These are phyloP conservation scores for Pseudisothecium myosuroides DNA, from an alignment of 225 moss, liverwort and hornwort species.

Conservation along the genomic window DNA sequence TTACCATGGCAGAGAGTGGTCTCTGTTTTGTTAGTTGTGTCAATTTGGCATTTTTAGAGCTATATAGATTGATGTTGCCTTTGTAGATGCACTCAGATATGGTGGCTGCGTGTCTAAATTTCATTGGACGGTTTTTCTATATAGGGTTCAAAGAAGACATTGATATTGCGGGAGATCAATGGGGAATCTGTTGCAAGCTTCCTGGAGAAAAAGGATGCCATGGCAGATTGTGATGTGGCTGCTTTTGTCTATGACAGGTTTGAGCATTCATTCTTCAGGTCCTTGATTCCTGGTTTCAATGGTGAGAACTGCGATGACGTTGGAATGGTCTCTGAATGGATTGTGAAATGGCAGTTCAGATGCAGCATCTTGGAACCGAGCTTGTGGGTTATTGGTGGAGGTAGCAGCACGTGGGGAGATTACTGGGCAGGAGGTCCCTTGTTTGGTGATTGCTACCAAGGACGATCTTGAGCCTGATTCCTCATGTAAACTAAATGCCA, in stretches of 20 bases:
- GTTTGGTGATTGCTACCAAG: constrained; percentile 73
- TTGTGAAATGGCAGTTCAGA: constrained; percentile 53
- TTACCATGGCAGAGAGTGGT: background rate
- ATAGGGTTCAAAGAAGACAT: constrained; percentile 68
- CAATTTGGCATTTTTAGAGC: background rate
- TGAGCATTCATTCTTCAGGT: background rate
- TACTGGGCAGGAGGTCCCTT: constrained; percentile 74
- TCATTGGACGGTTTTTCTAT: background rate
- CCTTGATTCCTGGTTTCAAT: background rate
- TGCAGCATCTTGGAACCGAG: constrained; percentile 67
- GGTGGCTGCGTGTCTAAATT: background rate
- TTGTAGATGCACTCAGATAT: background rate
- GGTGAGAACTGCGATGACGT: background rate
- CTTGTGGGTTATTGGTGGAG: constrained; percentile 60
- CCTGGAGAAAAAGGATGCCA: constrained; percentile 60
- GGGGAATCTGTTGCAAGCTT: constrained; percentile 58
- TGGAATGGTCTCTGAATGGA: background rate
- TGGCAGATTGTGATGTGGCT: constrained; percentile 89
- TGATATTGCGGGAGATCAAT: constrained; percentile 68
- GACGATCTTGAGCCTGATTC: constrained; percentile 81
- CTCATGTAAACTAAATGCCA: constrained; percentile 45
- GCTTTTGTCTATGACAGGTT: constrained; percentile 89
- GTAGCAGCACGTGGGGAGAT: constrained; percentile 71
- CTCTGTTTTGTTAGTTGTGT: background rate
- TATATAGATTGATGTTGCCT: background rate